These are phyloP conservation scores for Amaranthus tricolor DNA, from an alignment of 179 eudicot genomes.

Conservation along the genomic window DNA sequence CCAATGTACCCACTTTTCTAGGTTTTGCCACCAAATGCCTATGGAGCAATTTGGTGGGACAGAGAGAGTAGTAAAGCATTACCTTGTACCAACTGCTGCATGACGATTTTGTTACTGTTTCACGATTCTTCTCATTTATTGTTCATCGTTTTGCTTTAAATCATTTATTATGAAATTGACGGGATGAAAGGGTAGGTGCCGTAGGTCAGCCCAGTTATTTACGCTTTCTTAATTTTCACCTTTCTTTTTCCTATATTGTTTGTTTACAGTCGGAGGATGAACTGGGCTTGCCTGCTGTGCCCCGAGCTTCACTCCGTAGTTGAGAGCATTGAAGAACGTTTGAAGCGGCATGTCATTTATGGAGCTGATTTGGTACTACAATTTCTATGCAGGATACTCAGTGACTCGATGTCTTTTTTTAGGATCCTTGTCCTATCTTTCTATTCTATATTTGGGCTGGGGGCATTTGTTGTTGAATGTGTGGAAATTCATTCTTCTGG, in stretches of 20 bases:
- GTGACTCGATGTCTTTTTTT: too few species aligned
- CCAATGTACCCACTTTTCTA: too few species aligned
- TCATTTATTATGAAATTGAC: not conserved
- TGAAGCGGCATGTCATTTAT: not conserved
- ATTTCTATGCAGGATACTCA: constrained; percentile 10
- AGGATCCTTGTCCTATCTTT: too few species aligned
- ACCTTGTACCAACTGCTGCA: not conserved
- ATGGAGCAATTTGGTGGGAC: too few species aligned
- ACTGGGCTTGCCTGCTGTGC: constrained; percentile 78
- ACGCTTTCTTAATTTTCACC: not conserved
- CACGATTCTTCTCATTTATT: not conserved
- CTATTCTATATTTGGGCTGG: too few species aligned
- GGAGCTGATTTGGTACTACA: not conserved
- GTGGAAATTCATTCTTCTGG: too few species aligned
- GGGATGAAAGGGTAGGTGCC: not conserved
- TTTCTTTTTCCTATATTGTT: constrained; percentile 1
- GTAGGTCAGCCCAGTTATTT: not conserved
- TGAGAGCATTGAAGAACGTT: constrained; percentile 27
- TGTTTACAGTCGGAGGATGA: constrained; percentile 72
- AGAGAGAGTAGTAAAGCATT: too few species aligned
- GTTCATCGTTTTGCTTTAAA: not conserved
- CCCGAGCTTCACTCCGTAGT: constrained; percentile 77
- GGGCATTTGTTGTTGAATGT: too few species aligned
- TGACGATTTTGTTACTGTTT: not conserved
- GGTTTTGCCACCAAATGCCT: too few species aligned